Percentiles rank a stretch among this genome's conserved stretches.
These are phyloP conservation scores for Moesziomyces aphidis DNA, from an alignment of 1,284 basidiomycete genomes.

Conservation along the genomic window DNA sequence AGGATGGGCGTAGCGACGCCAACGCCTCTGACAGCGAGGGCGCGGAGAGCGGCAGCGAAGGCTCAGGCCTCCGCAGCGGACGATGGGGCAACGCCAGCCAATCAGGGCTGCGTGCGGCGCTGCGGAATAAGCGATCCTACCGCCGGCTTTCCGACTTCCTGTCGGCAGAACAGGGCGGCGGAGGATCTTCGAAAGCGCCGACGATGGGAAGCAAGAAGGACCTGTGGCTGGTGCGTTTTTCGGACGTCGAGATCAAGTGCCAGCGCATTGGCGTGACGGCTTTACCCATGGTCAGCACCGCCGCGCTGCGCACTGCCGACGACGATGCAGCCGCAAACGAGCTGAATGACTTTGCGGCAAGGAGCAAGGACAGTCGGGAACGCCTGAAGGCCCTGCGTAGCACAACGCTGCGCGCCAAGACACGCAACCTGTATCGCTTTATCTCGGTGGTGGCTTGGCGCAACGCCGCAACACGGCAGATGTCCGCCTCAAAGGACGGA, in stretches of 20 bases:
- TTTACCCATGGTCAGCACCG: slow-evolving; percentile 78
- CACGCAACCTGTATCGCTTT: slow-evolving; percentile 62
- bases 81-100: slow-evolving; percentile 19
- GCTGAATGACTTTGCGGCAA: slow-evolving; percentile 40
- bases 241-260: slow-evolving; percentile 92
- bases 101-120: slow-evolving; percentile 41
- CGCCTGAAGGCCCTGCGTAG: slow-evolving; percentile 56
- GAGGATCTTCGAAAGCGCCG: slow-evolving; percentile 53
- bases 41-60: slow-evolving; percentile 26
- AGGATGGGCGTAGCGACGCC: slow-evolving; percentile 14
- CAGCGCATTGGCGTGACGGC: slow-evolving; percentile 89
- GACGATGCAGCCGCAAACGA: slow-evolving; percentile 6
- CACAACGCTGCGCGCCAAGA: slow-evolving; percentile 58
- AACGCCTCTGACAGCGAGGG: slow-evolving; percentile 41
- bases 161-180: slow-evolving; percentile 20
- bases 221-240: slow-evolving; percentile 92
- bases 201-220: slow-evolving; percentile 74
- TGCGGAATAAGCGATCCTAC: slow-evolving; percentile 59
- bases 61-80: slow-evolving; percentile 6
- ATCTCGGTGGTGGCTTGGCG: slow-evolving; percentile 52
- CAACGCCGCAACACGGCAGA: slow-evolving; percentile 18
- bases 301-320: slow-evolving; percentile 63
- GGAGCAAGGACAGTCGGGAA: slow-evolving; percentile 59
- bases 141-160: slow-evolving; percentile 59
- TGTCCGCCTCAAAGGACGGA: slow-evolving; percentile 4